Percentiles rank a stretch among this genome's conserved stretches.
Conservation (phyloP, 805 yeast genomes). For the Saturnispora sekii region DNA sequence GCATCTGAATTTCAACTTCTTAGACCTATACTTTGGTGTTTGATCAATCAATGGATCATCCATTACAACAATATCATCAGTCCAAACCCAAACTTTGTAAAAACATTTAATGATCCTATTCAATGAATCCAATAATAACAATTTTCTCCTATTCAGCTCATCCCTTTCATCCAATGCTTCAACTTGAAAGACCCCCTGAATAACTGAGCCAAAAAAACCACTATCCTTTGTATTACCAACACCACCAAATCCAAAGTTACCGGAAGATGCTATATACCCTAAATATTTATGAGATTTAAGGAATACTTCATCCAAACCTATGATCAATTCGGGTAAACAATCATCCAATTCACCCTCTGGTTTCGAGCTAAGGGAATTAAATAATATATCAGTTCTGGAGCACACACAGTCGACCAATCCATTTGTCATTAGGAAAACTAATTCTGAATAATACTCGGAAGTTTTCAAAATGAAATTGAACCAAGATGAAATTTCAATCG, state of each 20-base stretch:
- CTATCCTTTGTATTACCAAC: constrained; percentile 6
- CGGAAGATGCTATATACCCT: constrained; percentile 11
- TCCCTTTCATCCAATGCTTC: constrained; percentile 50
- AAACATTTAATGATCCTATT: constrained; percentile 47
- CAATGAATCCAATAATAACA: constrained; percentile 52
- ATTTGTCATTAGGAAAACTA: constrained; percentile 17
- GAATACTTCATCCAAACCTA: constrained; percentile 61
- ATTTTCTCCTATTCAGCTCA: constrained; percentile 43
- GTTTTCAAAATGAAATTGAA: constrained; percentile 17
- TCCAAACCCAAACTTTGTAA: constrained; percentile 51
- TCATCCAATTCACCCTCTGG: constrained; percentile 23
- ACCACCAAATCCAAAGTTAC: constrained; percentile 3
- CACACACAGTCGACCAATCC: constrained; percentile 22
- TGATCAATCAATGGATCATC: constrained; percentile 10
- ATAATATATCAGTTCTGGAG: constrained; percentile 19
- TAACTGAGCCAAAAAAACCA: constrained; percentile 56
- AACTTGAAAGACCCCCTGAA: constrained; percentile 69
- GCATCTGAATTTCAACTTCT: constrained; percentile 60
- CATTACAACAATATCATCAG: neutral
- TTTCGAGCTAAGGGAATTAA: constrained; percentile 2
- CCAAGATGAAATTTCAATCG: constrained; percentile 23
- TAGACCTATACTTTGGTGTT: constrained; percentile 38
- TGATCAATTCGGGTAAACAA: constrained; percentile 35
- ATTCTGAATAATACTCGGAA: constrained; percentile 20
- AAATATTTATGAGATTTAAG: constrained; percentile 48